A percentile compares a stretch with the other conserved stretches of the same genome.
These are phyloP conservation scores for Pterocarpus macrocarpus DNA, from an alignment of 306 rosid species.

Conservation along the genomic window DNA sequence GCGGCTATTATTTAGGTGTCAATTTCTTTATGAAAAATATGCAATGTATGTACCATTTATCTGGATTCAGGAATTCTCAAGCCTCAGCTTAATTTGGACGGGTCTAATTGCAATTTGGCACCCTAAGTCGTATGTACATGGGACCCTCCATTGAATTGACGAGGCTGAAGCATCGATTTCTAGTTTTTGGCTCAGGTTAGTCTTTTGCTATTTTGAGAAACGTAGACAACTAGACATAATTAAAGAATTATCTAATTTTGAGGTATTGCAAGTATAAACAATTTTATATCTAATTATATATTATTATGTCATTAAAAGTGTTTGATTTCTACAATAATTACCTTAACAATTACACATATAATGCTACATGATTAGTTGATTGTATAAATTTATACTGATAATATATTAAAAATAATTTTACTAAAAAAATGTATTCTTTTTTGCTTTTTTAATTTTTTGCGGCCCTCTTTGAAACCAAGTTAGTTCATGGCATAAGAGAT, in stretches of 20 bases:
- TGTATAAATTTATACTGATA: too few species aligned
- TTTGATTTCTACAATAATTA: too few species aligned
- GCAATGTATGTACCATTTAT: conserved; percentile 43
- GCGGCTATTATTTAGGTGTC: conserved; percentile 35
- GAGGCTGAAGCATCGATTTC: conserved; percentile 37
- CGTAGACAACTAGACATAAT: neutral
- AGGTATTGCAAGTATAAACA: too few species aligned
- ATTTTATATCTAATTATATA: too few species aligned
- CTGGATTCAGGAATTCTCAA: conserved; percentile 44
- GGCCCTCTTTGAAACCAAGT: neutral
- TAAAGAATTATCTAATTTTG: too few species aligned
- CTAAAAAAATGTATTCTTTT: neutral
- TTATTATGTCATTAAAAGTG: too few species aligned
- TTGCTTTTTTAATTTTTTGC: neutral
- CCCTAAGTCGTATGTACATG: conserved; percentile 64
- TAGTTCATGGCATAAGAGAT: conserved; percentile 11
- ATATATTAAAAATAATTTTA: too few species aligned
- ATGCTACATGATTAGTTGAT: too few species aligned
- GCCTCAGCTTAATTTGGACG: conserved; percentile 45
- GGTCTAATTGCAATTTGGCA: conserved; percentile 61
- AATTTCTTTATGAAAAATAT: conserved; percentile 38
- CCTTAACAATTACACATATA: too few species aligned
- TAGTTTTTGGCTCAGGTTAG: conserved; percentile 12
- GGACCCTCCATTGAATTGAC: conserved; percentile 64
- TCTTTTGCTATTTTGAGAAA: conserved; percentile 17